Evolutionary conservation across 768 basidiomycete genomes (phyloP).

Genomic region (Pisolithus microcarpus): DNA sequence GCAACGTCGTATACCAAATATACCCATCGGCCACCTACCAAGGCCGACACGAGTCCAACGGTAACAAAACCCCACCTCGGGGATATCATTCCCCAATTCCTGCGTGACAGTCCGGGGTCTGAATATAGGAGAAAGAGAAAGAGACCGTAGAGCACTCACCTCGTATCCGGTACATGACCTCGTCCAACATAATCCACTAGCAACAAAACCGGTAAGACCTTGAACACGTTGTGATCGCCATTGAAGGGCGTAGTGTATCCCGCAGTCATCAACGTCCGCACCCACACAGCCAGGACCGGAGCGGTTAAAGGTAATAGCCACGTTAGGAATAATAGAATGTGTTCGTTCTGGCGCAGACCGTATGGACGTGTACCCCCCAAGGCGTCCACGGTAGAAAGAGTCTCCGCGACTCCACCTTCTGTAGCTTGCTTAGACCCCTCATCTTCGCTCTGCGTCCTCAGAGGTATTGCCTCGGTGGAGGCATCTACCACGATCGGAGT

Average conservation of each 20-base stretch:
- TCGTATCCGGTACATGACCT: conserved; percentile 37
- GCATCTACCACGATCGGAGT: conserved; percentile 21
- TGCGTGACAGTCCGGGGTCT: background rate
- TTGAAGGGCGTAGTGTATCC: conserved; percentile 74
- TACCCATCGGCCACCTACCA: conserved; percentile 59
- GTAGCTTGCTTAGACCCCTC: background rate
- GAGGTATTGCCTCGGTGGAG: conserved; percentile 20
- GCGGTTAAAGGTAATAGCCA: conserved; percentile 73
- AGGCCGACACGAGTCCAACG: conserved; percentile 48
- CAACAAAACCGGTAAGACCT: conserved; percentile 56
- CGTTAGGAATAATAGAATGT: conserved; percentile 69
- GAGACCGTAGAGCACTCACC: conserved; percentile 24
- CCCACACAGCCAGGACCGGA: conserved; percentile 83
- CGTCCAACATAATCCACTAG: conserved; percentile 57
- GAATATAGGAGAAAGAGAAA: background rate
- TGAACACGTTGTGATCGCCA: conserved; percentile 69
- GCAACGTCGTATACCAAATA: conserved; percentile 62
- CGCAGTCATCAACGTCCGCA: conserved; percentile 74
- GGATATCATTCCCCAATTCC: conserved; percentile 10
- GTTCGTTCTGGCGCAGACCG: conserved; percentile 38
- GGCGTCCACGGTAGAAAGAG: background rate
- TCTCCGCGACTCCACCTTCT: background rate
- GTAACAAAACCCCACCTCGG: conserved; percentile 47
- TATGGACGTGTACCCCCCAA: background rate
- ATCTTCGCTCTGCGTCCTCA: conserved; percentile 1